A percentile compares a stretch with the other conserved stretches of the same genome.
Conservation (phyloP, 805 yeast genomes). For the Lachancea kluyveri region DNA sequence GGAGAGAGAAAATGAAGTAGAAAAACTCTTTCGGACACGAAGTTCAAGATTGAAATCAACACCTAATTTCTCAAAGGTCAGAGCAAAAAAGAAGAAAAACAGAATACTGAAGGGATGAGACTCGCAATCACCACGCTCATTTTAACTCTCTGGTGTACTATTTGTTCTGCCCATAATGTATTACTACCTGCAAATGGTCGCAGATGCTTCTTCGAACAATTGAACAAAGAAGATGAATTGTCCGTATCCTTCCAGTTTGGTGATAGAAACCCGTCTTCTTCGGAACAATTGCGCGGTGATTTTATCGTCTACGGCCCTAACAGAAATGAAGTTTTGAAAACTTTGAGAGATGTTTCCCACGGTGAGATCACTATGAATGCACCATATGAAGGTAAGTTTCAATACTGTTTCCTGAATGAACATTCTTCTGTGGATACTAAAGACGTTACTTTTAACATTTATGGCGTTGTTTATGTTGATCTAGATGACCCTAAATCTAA, state of each 20-base stretch:
- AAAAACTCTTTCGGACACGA: conserved; percentile 1
- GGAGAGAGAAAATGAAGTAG: too few relatives aligned
- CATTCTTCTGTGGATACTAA: conserved; percentile 63
- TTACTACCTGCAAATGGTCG: conserved; percentile 76
- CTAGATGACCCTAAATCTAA: conserved; percentile 69
- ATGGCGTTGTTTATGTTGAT: conserved; percentile 85
- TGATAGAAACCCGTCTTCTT: conserved; percentile 69
- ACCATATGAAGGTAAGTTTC: conserved; percentile 61
- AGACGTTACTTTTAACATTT: conserved; percentile 93
- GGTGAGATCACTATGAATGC: conserved; percentile 74
- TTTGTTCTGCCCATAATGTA: conserved; percentile 63
- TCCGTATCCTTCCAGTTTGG: conserved; percentile 92
- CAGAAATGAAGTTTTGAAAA: conserved; percentile 39
- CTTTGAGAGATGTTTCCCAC: conserved; percentile 57
- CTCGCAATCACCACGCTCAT: background rate
- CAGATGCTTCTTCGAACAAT: conserved; percentile 80
- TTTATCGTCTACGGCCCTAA: conserved; percentile 51
- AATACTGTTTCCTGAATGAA: conserved; percentile 90
- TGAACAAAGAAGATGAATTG: conserved; percentile 78
- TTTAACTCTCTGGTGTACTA: conserved; percentile 2
- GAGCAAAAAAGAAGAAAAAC: too few relatives aligned
- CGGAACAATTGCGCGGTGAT: conserved; percentile 61
- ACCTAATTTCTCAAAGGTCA: too few relatives aligned
- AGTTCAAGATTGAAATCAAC: too few relatives aligned
- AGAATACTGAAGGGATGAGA: conserved; percentile 1